A percentile compares a stretch with the other conserved stretches of the same genome.
phyloP scores from a whole-genome alignment of 345 rosid genomes.

The Citrus cavaleriei region DNA sequence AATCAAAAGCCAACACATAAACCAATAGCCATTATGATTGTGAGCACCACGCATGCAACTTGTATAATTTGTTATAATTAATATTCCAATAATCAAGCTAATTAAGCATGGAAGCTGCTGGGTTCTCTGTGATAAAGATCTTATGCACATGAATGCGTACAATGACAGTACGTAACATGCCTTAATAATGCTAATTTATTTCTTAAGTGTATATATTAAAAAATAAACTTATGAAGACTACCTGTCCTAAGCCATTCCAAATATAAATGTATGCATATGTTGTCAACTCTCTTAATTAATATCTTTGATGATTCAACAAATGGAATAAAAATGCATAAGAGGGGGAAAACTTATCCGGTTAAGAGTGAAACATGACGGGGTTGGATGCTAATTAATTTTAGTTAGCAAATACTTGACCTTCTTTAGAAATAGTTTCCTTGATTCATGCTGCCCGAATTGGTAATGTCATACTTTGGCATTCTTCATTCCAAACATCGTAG shows the following conservation, averaged over 20 bases:
- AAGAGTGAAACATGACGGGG: not conserved
- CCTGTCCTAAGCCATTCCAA: not conserved
- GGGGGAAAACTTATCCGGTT: not conserved
- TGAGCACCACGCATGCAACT: not conserved
- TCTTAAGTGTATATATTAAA: not conserved
- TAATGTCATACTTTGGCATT: not conserved
- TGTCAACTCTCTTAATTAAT: not conserved
- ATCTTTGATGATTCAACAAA: not conserved
- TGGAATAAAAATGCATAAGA: not conserved
- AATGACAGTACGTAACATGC: not conserved
- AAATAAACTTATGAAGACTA: not conserved
- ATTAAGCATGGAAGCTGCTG: conserved; percentile 5
- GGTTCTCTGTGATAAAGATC: not conserved
- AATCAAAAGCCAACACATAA: not conserved
- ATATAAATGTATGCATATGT: not conserved
- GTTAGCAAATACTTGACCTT: too few relatives aligned
- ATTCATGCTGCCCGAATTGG: not conserved
- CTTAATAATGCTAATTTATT: not conserved
- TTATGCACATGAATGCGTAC: not conserved
- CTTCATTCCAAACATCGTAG: not conserved
- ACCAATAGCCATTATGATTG: not conserved
- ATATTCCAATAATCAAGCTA: not conserved
- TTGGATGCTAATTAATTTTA: too few relatives aligned
- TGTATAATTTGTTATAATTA: too few relatives aligned
- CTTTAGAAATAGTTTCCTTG: not conserved